A percentile compares a stretch with the other conserved stretches of the same genome.
Evolutionary conservation across 306 rosid genomes (phyloP).

Genomic region (Quercus mongolica): DNA sequence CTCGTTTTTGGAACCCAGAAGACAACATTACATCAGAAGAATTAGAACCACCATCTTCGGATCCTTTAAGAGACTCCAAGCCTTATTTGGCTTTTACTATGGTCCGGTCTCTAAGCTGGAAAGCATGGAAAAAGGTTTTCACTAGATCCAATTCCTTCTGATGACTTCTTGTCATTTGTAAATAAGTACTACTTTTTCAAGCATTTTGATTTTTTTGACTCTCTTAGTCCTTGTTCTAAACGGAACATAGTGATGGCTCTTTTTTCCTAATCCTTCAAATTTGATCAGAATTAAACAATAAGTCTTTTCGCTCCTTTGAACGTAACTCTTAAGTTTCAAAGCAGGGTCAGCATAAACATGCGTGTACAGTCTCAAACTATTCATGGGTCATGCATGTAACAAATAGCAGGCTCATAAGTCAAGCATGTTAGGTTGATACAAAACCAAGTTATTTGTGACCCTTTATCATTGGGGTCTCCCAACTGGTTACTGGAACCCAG

Average conservation of each 20-base stretch:
- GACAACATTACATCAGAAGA: conserved; percentile 39
- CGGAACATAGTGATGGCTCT: not conserved
- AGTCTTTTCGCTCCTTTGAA: not conserved
- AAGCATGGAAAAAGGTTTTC: conserved; percentile 71
- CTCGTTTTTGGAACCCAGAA: conserved; percentile 73
- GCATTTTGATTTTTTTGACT: not conserved
- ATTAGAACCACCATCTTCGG: conserved; percentile 19
- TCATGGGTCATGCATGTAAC: not conserved
- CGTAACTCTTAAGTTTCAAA: not conserved
- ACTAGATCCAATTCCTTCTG: conserved; percentile 61
- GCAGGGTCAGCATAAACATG: not conserved
- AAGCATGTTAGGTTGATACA: not conserved
- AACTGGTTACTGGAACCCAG: no score
- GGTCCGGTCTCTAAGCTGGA: conserved; percentile 67
- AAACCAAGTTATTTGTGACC: not conserved
- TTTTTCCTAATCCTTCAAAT: not conserved
- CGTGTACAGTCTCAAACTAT: not conserved
- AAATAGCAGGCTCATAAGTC: not conserved
- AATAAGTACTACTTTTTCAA: conserved; percentile 19
- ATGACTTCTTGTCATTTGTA: conserved; percentile 10
- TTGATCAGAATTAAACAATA: not conserved
- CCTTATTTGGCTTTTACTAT: conserved; percentile 50
- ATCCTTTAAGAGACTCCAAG: conserved; percentile 30
- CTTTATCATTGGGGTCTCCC: no score
- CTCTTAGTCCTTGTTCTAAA: conserved; percentile 1